These are phyloP conservation scores for Houttuynia cordata DNA, from an alignment of 164 flowering plant genomes.

Conservation along the genomic window DNA sequence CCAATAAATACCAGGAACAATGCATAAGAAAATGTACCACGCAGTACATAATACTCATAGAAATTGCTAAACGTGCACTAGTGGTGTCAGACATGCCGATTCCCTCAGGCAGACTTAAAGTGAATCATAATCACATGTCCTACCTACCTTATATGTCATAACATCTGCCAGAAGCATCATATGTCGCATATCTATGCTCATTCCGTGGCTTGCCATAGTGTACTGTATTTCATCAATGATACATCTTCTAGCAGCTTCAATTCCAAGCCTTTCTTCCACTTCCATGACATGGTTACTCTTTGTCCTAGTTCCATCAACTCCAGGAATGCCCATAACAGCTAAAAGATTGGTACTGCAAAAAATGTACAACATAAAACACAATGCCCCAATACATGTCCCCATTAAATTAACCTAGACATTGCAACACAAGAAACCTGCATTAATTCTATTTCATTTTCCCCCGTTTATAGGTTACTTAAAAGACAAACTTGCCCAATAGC, in stretches of 20 bases:
- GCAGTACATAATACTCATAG: too few relatives aligned
- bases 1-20: too few relatives aligned
- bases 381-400: too few relatives aligned
- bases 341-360: slow-evolving; percentile 52
- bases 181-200: slow-evolving; percentile 87
- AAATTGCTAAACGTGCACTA: not conserved
- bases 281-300: slow-evolving; percentile 16
- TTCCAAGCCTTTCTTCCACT: slow-evolving; percentile 48
- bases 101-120: not conserved
- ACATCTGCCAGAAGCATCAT: slow-evolving; percentile 97
- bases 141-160: slow-evolving; percentile 66
- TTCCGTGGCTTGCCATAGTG: slow-evolving; percentile 68
- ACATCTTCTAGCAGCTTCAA: slow-evolving; percentile 82
- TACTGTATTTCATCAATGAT: slow-evolving; percentile 68
- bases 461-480: too few relatives aligned
- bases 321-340: slow-evolving; percentile 73
- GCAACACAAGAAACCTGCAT: too few relatives aligned
- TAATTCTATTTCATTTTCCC: too few relatives aligned
- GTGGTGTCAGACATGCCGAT: not conserved
- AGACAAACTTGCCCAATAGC: too few relatives aligned
- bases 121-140: not conserved
- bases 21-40: too few relatives aligned
- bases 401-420: too few relatives aligned
- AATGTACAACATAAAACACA: not conserved
- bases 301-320: slow-evolving; percentile 63